Percentiles rank a stretch among this genome's conserved stretches.
Conservation (phyloP, 495 filamentous ascomycete genomes). For the Talaromyces nanjingensis region DNA sequence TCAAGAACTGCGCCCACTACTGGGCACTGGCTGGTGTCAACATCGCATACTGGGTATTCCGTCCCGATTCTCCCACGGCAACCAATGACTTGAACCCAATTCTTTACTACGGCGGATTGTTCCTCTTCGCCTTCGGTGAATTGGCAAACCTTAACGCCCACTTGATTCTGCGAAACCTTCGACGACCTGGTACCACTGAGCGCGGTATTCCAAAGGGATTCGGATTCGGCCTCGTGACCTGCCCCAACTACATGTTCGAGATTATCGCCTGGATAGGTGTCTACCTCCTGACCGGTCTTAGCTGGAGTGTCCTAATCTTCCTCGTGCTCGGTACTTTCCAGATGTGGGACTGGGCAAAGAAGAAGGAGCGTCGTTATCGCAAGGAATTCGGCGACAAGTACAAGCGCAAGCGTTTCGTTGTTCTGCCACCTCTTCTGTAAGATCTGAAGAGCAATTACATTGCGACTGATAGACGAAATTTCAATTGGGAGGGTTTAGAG, state of each 20-base stretch:
- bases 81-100: conserved; percentile 30
- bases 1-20: conserved; percentile 89
- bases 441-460: too few species aligned
- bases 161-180: conserved; percentile 63
- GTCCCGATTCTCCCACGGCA: conserved; percentile 56
- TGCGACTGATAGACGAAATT: background rate
- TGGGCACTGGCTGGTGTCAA: conserved; percentile 78
- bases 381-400: conserved; percentile 87
- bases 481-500: background rate
- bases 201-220: conserved; percentile 80
- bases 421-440: conserved; percentile 50
- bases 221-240: conserved; percentile 83
- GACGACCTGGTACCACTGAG: conserved; percentile 73
- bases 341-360: conserved; percentile 82
- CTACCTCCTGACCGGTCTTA: conserved; percentile 63
- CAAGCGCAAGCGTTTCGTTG: conserved; percentile 74
- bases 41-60: conserved; percentile 80
- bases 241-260: conserved; percentile 97
- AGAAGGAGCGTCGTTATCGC: conserved; percentile 87
- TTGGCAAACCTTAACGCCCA: conserved; percentile 74
- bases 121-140: conserved; percentile 69
- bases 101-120: conserved; percentile 56
- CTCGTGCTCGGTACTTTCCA: conserved; percentile 55
- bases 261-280: conserved; percentile 77
- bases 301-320: conserved; percentile 68